phyloP scores from a whole-genome alignment of 108 stramenopile species.

The Epipyxis sp. region DNA sequence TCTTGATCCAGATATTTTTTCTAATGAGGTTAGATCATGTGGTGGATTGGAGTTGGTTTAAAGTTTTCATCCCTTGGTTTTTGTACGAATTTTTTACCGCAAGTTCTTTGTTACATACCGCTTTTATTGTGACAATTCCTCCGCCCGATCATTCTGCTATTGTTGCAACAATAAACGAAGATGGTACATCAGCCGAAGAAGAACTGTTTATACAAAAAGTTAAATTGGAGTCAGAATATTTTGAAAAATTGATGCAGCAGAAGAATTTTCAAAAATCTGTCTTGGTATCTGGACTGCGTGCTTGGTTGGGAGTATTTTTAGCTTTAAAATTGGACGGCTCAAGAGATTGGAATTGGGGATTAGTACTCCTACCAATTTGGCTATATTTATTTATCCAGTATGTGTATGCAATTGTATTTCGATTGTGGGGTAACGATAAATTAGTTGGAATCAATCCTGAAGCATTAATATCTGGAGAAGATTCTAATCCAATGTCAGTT shows the following conservation, averaged over 20 bases:
- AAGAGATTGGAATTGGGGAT: conserved; percentile 25
- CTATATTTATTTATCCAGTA: conserved; percentile 9
- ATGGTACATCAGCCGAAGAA: not conserved
- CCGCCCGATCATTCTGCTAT: not conserved
- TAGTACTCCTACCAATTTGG: conserved; percentile 29
- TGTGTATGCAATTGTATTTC: not conserved
- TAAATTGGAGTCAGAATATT: not conserved
- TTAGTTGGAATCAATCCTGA: not conserved
- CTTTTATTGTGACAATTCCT: not conserved
- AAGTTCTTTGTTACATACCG: not conserved
- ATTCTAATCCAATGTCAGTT: not conserved
- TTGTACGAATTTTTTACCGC: not conserved
- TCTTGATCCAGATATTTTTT: conserved; percentile 23
- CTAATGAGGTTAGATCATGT: conserved; percentile 14
- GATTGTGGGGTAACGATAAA: not conserved
- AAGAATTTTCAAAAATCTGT: not conserved
- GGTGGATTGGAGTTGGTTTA: conserved; percentile 13
- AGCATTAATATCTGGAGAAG: not conserved
- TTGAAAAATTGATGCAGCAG: not conserved
- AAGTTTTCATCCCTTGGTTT: conserved; percentile 23
- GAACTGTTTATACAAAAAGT: not conserved
- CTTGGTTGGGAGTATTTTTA: conserved; percentile 10
- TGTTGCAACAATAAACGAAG: not conserved
- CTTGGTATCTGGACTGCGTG: not conserved
- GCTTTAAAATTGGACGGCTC: not conserved